Evolutionary conservation across 495 filamentous ascomycete species (phyloP), one percentile per base, ranked within the genome.

Genomic region (Sporormia fimetaria): DNA sequence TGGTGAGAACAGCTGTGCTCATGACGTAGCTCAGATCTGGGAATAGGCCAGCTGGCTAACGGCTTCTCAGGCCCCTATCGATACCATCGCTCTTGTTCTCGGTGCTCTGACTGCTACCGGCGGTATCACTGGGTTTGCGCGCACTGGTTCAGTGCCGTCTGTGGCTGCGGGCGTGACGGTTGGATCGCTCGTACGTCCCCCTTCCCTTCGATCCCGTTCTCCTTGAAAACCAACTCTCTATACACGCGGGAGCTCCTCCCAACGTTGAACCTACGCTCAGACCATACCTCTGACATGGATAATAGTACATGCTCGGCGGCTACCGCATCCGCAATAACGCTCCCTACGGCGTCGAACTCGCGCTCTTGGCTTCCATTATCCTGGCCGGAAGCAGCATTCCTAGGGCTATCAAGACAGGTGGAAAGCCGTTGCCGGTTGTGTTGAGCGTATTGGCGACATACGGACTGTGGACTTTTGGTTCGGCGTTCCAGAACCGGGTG

Each of bases 81-180:
- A 66, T 43, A 55, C 57, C 49, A 69, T 76, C 51, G 84, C 88
- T 35, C 79, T 78, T 61, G 51, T 81, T 52, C 80, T 98, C 60
- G 81, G 79, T 37, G 68, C 74, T 51, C 69, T 98, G 21, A 94
- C 86, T 45, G 85, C 85, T 34, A 67, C 80, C 29, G 90, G 90
- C 49, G 90, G 90, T 44, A 76, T 78, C 37, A 80, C 81, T 52
- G 90, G 90, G 56, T 98, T 80, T 62, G 65, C 37, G 22, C 78
- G 78, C 55, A 90, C 86, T 0, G 77, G 83, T 42, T 94, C 87
- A 17, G 58, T 87, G 44, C 88, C 88, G 26, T 93, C 86, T 11
- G 66, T 96, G 46, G 72, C 70, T 1, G 90, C 90, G 15, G 90
- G 90, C 21, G 56, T 80, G 40, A 76, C 76, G 20, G 84, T 98